Conservation (phyloP, 2,329 filamentous ascomycete species). For the Venturia oleaginea region DNA sequence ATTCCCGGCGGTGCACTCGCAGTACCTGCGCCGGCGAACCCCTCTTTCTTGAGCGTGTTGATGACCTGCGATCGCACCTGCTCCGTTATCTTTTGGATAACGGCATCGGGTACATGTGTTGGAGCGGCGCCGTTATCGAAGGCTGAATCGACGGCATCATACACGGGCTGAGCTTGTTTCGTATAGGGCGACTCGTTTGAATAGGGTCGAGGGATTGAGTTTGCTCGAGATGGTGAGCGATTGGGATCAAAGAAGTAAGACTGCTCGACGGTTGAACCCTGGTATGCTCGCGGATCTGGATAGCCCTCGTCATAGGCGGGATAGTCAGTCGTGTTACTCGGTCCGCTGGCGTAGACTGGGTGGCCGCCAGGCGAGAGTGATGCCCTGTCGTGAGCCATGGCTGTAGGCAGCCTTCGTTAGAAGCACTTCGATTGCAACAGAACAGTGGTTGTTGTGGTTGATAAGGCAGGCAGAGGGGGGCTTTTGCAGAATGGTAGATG, state of each 20-base stretch:
- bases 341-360: slow-evolving; percentile 2
- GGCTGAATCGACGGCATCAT: slow-evolving; percentile 48
- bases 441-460: no score
- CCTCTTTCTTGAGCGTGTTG: slow-evolving; percentile 34
- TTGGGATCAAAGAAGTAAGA: slow-evolving; percentile 53
- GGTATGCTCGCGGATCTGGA: slow-evolving; percentile 9
- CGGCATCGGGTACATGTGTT: slow-evolving; percentile 47
- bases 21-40: slow-evolving; percentile 1
- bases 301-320: slow-evolving; percentile 2
- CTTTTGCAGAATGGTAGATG: not conserved
- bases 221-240: slow-evolving; percentile 37
- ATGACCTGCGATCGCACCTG: slow-evolving; percentile 40
- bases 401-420: not conserved
- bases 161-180: slow-evolving; percentile 17
- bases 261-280: slow-evolving; percentile 39
- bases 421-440: no score
- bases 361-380: not conserved
- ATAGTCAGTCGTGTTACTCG: not conserved
- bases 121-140: slow-evolving; percentile 43
- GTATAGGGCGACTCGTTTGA: not conserved
- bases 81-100: slow-evolving; percentile 54
- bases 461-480: not conserved
- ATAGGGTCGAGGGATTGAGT: not conserved
- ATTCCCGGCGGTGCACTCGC: slow-evolving; percentile 23
- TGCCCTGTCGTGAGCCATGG: slow-evolving; percentile 8